Percentiles rank a stretch among this genome's conserved stretches.
These are phyloP conservation scores for Diplodia scrobiculata DNA, from an alignment of 2,329 filamentous ascomycete species.

Conservation along the genomic window DNA sequence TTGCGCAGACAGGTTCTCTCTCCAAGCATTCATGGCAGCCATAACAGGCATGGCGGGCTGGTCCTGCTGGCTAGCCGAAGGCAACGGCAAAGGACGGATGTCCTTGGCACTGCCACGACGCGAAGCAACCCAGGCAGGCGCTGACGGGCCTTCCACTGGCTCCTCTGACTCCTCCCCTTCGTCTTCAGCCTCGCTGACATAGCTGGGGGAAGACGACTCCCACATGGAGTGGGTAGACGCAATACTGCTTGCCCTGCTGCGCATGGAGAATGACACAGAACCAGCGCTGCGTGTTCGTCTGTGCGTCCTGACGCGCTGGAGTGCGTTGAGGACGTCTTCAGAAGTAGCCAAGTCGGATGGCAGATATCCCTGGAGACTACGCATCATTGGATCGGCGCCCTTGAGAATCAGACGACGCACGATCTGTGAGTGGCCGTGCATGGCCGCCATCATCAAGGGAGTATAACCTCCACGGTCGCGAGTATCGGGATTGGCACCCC, in stretches of 20 bases:
- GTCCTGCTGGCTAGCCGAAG: background rate
- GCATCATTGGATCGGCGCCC: conserved; percentile 70
- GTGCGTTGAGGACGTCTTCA: conserved; percentile 63
- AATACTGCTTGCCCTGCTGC: conserved; percentile 66
- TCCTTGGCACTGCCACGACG: conserved; percentile 21
- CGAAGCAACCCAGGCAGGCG: conserved; percentile 22
- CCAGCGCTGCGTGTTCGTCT: conserved; percentile 67
- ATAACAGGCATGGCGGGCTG: conserved; percentile 13
- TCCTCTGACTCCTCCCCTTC: conserved; percentile 28
- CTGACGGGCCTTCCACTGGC: conserved; percentile 4
- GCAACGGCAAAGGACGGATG: background rate
- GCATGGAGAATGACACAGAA: conserved; percentile 52
- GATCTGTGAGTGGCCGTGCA: conserved; percentile 75
- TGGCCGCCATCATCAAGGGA: conserved; percentile 76
- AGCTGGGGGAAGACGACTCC: conserved; percentile 50
- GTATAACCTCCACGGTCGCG: conserved; percentile 80
- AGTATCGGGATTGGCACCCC: conserved; percentile 74
- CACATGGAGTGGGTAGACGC: conserved; percentile 68
- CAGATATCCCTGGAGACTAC: conserved; percentile 69
- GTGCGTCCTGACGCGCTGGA: conserved; percentile 64
- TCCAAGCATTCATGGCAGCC: conserved; percentile 66
- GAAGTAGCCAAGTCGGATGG: conserved; percentile 71
- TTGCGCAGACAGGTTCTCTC: conserved; percentile 64
- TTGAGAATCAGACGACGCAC: conserved; percentile 72
- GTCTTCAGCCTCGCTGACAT: conserved; percentile 25